These are phyloP conservation scores for Dothideomycetidae sp. DNA, from an alignment of 2,329 filamentous ascomycete genomes.

Conservation along the genomic window DNA sequence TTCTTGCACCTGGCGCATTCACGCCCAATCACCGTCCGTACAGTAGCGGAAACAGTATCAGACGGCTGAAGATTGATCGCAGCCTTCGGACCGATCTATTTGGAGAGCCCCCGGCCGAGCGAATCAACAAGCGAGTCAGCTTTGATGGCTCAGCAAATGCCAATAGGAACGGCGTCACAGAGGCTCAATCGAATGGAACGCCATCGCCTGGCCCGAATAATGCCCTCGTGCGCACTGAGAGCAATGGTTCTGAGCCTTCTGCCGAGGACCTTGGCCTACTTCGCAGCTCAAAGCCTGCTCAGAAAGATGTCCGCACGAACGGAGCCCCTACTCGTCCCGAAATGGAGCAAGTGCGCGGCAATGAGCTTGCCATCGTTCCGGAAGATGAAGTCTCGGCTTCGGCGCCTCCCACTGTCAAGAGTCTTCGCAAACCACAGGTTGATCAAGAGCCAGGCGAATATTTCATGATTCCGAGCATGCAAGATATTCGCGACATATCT, in stretches of 20 bases:
- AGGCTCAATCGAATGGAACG: conserved; percentile 19
- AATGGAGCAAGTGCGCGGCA: conserved; percentile 53
- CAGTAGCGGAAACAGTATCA: conserved; percentile 54
- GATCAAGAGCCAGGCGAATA: conserved; percentile 59
- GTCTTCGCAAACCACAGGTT: conserved; percentile 9
- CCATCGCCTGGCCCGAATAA: conserved; percentile 28
- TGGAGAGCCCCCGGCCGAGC: conserved; percentile 26
- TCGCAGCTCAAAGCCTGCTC: conserved; percentile 33
- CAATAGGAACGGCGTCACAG: conserved; percentile 28
- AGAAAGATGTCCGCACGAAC: conserved; percentile 22
- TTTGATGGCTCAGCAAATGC: conserved; percentile 51
- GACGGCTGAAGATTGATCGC: conserved; percentile 86
- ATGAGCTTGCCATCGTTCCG: conserved; percentile 64
- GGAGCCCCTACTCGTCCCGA: conserved; percentile 38
- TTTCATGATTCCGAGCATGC: conserved; percentile 66
- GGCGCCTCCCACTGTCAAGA: conserved; percentile 6
- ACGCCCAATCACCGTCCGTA: conserved; percentile 44
- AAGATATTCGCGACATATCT: conserved; percentile 66
- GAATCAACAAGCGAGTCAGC: conserved; percentile 69
- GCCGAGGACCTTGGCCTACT: conserved; percentile 47
- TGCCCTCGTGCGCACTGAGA: conserved; percentile 39
- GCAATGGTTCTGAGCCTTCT: conserved; percentile 35
- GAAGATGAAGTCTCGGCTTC: conserved; percentile 43
- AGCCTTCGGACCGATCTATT: conserved; percentile 60
- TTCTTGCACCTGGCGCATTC: conserved; percentile 74